Base-by-base conservation (phyloP, 2,329 filamentous ascomycete species). In the Fusarium zealandicum region DNA sequence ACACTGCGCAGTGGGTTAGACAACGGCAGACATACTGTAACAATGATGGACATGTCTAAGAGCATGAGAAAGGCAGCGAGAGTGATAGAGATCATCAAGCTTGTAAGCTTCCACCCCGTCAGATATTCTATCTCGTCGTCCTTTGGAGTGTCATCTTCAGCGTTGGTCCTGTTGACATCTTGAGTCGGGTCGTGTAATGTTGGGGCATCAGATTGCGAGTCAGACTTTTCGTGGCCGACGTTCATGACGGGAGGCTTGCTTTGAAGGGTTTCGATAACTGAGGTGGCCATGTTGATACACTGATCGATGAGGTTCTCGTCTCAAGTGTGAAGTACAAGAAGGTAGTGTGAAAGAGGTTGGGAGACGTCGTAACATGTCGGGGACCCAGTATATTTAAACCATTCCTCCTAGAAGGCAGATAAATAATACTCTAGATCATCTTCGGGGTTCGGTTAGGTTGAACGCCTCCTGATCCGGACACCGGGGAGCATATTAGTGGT, bases 21-120 rank as follows among this genome's bases (percentile, higher is more conserved):
- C 8, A 13, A 12, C 8, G 40, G n/a, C 3, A 18, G 20, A 68
- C 69, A 46, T 55, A 77, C 82, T 5, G 82, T 84, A 8, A 76
- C 72, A 46, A 85, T 74, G 43, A 85, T 83, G 1, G 81, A 80
- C 31, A 74, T 78, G 50, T 84, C 82, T 4, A 84, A 58, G 55
- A 83, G 60, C 68, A 80, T 76, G 14, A 82, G 59, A 53, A 82
- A 82, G 12, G 74, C 72, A 7, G 73, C 75, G 4, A 78, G 55
- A 0, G 77, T 78, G 12, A 82, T 64, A 2, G 70, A 68, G 14
- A 57, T 55, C 52, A 78, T 72, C 39, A 73, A 66, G 20, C 74
- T 67, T 43, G 69, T 61, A 25, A 76, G 65, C 41, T 70, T 73
- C 64, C 64, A 70, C 6, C 69, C 68, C 5, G 46, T 56, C 5